These are phyloP conservation scores for Aphanoascus verrucosus DNA, from an alignment of 2,329 filamentous ascomycete genomes.

Conservation along the genomic window DNA sequence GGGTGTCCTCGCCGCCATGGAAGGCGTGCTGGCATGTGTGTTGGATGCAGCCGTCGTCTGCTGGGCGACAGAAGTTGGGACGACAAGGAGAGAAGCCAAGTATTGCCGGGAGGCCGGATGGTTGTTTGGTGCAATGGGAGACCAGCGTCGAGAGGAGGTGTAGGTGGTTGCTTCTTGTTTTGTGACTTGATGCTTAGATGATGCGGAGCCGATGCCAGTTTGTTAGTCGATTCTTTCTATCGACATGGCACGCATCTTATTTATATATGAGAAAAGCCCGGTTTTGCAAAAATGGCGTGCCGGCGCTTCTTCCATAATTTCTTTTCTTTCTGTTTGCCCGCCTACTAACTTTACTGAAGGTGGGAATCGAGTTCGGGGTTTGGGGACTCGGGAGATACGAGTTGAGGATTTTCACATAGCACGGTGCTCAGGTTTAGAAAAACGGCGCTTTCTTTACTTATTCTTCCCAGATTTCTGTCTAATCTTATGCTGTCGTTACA, in stretches of 20 bases:
- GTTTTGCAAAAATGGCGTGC: neutral
- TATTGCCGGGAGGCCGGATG: constrained; percentile 89
- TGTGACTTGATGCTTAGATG: neutral
- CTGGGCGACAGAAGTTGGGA: constrained; percentile 78
- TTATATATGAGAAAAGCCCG: neutral
- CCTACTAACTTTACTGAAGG: neutral
- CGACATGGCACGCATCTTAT: neutral
- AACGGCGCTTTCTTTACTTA: neutral
- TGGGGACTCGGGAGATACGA: neutral
- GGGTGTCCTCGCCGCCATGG: constrained; percentile 82
- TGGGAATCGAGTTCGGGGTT: neutral
- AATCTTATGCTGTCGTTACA: neutral
- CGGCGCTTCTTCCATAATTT: neutral
- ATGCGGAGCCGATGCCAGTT: neutral
- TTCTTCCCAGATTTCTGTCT: neutral
- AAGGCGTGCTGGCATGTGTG: constrained; percentile 75
- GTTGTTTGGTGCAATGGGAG: constrained; percentile 58
- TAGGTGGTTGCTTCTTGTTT: neutral
- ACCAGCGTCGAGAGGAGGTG: constrained; percentile 3
- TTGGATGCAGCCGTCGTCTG: constrained; percentile 84
- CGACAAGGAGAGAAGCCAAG: constrained; percentile 50
- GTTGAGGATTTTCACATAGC: neutral
- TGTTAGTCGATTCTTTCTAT: neutral
- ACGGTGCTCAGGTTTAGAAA: constrained; percentile 1
- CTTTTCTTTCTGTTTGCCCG: neutral